Base-by-base conservation (phyloP, 2,329 filamentous ascomycete species). In the Aspergillus ochraceoroseus region DNA sequence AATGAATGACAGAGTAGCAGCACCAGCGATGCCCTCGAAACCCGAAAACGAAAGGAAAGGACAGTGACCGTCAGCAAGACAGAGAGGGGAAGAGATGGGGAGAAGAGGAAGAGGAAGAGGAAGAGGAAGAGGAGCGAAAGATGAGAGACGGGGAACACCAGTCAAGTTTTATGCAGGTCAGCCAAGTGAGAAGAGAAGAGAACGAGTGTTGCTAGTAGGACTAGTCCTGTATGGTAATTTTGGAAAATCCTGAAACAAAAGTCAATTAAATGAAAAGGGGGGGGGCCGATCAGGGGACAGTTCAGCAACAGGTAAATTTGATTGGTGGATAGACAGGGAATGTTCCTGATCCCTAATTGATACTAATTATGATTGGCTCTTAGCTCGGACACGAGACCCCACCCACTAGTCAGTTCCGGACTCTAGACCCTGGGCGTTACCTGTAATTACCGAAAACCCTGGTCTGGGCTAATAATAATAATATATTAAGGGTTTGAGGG, bases 201-300 rank as follows among this genome's bases (percentile, higher is more conserved):
- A n/a, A n/a, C n/a, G n/a, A n/a, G n/a, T n/a, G n/a, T n/a, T n/a
- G n/a, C n/a, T n/a, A n/a, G n/a, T n/a, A n/a, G n/a, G n/a, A n/a
- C n/a, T n/a, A n/a, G n/a, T n/a, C n/a, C n/a, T n/a, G 41, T 38
- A 39, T 18, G 23, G 35, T 29, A 37, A 33, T 32, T 18, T 32
- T 35, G 18, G 12, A 7, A 18, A 36, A 29, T 28, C 17, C 31
- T 13, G 32, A 45, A 44, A 43, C 33, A 25, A 34, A 44, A 29
- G 34, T 40, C 38, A 41, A 38, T 44, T 33, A 37, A 47, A 43
- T 46, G 43, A 51, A 52, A 50, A 52, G 49, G 52, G 49, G 40
- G 51, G 49, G 52, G 49, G 40, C 26, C 34, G 41, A 44, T 51
- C 49, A 52, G 43, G 49, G 45, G 49, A 41, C 20, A 28, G n/a